Evolutionary conservation across 2,329 filamentous ascomycete genomes (phyloP).

Genomic region (Paraphoma sp.): DNA sequence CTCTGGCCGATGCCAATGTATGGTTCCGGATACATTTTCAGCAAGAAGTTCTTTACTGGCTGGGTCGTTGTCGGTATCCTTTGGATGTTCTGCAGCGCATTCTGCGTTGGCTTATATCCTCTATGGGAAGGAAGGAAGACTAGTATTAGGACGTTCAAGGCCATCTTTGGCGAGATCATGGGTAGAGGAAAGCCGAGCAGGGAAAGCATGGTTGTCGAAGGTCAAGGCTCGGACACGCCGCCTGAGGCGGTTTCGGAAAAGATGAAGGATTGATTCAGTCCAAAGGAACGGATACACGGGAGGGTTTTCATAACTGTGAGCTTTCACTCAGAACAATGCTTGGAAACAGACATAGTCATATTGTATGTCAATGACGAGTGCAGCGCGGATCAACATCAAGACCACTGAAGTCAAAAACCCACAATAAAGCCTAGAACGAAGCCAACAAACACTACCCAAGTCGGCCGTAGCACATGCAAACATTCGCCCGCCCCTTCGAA

Average conservation of each 20-base stretch:
- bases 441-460: too few species aligned
- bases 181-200: conserved; percentile 33
- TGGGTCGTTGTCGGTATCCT: conserved; percentile 74
- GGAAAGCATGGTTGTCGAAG: conserved; percentile 18
- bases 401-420: too few species aligned
- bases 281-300: neutral
- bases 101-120: conserved; percentile 81
- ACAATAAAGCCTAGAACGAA: too few species aligned
- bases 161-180: conserved; percentile 67
- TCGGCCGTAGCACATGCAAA: too few species aligned
- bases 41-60: conserved; percentile 80
- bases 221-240: conserved; percentile 23
- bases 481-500: too few species aligned
- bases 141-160: conserved; percentile 65
- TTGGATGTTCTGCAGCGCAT: conserved; percentile 77
- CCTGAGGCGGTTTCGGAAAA: conserved; percentile 29
- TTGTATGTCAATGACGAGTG: too few species aligned
- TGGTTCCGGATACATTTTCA: conserved; percentile 80
- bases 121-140: conserved; percentile 79
- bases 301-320: neutral
- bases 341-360: too few species aligned
- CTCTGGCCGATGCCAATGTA: conserved; percentile 96
- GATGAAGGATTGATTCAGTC: conserved; percentile 13
- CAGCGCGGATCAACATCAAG: too few species aligned
- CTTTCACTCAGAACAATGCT: too few species aligned